Evolutionary conservation across 2,329 filamentous ascomycete species (phyloP).

Genomic region (Pseudocercospora fuligena): DNA sequence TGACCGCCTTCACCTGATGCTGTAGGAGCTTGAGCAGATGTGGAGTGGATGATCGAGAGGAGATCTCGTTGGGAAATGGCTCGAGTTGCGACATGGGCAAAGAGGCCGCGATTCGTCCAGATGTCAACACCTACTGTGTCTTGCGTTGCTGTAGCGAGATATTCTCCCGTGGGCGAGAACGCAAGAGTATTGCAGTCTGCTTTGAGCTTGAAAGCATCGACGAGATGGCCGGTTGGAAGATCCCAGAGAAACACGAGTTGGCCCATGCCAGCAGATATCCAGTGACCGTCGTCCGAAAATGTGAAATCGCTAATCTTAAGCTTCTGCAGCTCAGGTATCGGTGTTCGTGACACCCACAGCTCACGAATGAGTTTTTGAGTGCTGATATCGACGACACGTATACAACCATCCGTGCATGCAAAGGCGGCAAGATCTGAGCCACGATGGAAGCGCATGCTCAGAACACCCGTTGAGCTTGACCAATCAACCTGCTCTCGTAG

Average conservation of each 20-base stretch:
- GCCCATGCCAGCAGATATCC: slow-evolving; percentile 86
- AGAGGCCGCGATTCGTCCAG: slow-evolving; percentile 93
- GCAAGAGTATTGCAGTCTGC: slow-evolving; percentile 81
- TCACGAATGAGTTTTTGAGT: slow-evolving; percentile 91
- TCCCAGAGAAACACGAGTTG: slow-evolving; percentile 90
- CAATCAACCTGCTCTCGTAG: slow-evolving; percentile 83
- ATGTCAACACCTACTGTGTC: slow-evolving; percentile 86
- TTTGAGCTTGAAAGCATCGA: slow-evolving; percentile 84
- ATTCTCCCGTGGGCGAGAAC: slow-evolving; percentile 90
- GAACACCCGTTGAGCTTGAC: slow-evolving; percentile 76
- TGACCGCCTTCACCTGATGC: slow-evolving; percentile 81
- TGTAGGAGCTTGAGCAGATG: slow-evolving; percentile 58
- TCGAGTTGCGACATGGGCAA: slow-evolving; percentile 83
- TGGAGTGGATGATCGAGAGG: slow-evolving; percentile 55
- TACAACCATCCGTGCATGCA: slow-evolving; percentile 84
- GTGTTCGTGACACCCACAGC: slow-evolving; percentile 72
- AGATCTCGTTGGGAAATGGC: slow-evolving; percentile 82
- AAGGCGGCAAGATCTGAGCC: slow-evolving; percentile 85
- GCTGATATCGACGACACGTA: slow-evolving; percentile 87
- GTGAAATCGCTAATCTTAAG: slow-evolving; percentile 45
- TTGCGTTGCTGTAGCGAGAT: slow-evolving; percentile 85
- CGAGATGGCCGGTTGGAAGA: slow-evolving; percentile 90
- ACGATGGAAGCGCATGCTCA: slow-evolving; percentile 77
- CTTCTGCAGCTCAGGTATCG: slow-evolving; percentile 30
- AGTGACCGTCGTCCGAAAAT: slow-evolving; percentile 91